phyloP scores from a whole-genome alignment of 2,329 filamentous ascomycete genomes.

The Trichophyton simii region DNA sequence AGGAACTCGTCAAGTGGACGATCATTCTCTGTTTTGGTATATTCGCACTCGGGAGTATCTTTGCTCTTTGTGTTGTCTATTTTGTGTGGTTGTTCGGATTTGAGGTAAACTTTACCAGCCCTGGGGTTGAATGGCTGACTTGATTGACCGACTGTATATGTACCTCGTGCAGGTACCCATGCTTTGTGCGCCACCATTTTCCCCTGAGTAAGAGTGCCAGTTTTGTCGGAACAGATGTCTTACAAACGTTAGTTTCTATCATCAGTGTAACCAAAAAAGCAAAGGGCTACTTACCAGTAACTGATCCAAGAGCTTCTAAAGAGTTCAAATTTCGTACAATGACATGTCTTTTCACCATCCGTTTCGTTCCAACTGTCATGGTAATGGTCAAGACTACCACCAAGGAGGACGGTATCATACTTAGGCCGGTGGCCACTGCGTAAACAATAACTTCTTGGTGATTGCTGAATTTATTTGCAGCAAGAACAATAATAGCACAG shows the following conservation, averaged over 20 bases:
- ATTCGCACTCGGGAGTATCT: slow-evolving; percentile 16
- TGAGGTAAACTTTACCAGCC: slow-evolving; percentile 35
- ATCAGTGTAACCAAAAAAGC: neutral
- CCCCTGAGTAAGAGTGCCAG: slow-evolving; percentile 49
- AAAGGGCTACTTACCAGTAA: slow-evolving; percentile 28
- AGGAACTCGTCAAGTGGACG: slow-evolving; percentile 43
- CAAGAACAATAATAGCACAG: slow-evolving; percentile 56
- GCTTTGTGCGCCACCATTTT: slow-evolving; percentile 51
- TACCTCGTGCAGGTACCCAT: slow-evolving; percentile 46
- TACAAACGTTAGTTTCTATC: neutral
- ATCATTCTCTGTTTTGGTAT: slow-evolving; percentile 35
- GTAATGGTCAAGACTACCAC: slow-evolving; percentile 56
- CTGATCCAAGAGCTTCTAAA: slow-evolving; percentile 48
- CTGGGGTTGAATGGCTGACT: slow-evolving; percentile 46
- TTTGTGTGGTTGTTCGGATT: slow-evolving; percentile 21
- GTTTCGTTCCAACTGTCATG: slow-evolving; percentile 49
- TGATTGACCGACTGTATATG: slow-evolving; percentile 44
- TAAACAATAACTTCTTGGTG: slow-evolving; percentile 52
- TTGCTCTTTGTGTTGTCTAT: slow-evolving; percentile 17
- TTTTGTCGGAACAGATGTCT: slow-evolving; percentile 45
- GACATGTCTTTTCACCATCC: slow-evolving; percentile 44
- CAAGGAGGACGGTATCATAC: slow-evolving; percentile 50
- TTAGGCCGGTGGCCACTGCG: slow-evolving; percentile 46
- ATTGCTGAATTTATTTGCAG: slow-evolving; percentile 44
- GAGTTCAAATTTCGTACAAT: slow-evolving; percentile 47